Conservation (phyloP, 805 yeast species). For the Ogataea dorogensis region DNA sequence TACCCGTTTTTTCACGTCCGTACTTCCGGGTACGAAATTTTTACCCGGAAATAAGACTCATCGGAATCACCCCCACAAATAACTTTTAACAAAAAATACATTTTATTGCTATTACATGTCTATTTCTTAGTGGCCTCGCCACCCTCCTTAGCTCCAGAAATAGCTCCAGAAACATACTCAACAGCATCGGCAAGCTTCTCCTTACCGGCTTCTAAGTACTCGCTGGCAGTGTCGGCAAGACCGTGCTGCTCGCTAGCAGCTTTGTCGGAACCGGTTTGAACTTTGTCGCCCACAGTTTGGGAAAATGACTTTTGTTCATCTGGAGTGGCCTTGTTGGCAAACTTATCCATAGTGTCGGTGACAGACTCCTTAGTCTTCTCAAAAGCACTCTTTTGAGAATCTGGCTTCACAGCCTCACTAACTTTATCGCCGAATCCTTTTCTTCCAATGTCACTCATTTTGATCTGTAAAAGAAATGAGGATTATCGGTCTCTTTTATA, state of each 20-base stretch:
- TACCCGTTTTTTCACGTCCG: conserved; percentile 7
- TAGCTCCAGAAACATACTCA: conserved; percentile 57
- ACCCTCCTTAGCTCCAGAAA: conserved; percentile 52
- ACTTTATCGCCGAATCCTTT: conserved; percentile 70
- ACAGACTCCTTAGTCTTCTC: conserved; percentile 73
- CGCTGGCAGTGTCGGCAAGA: conserved; percentile 43
- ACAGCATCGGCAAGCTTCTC: conserved; percentile 48
- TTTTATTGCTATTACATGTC: neutral
- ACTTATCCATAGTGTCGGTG: conserved; percentile 64
- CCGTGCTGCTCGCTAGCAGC: conserved; percentile 21
- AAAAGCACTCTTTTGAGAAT: conserved; percentile 59
- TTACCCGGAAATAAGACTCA: conserved; percentile 5
- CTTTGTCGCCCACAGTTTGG: conserved; percentile 55
- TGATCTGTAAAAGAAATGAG: conserved; percentile 4
- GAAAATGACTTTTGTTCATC: conserved; percentile 63
- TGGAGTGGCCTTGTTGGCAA: conserved; percentile 61
- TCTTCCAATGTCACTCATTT: conserved; percentile 50
- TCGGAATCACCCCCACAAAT: conserved; percentile 10
- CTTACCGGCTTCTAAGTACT: conserved; percentile 48
- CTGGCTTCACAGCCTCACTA: conserved; percentile 69
- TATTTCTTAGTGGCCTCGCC: conserved; percentile 28
- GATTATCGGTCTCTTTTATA: conserved; percentile 4
- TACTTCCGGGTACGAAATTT: neutral
- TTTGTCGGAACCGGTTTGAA: conserved; percentile 44
- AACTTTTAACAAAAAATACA: conserved; percentile 2